Percentiles rank a stretch among this genome's conserved stretches.
phyloP scores from a whole-genome alignment of 768 basidiomycete species.

The Cyclocybe cylindracea region DNA sequence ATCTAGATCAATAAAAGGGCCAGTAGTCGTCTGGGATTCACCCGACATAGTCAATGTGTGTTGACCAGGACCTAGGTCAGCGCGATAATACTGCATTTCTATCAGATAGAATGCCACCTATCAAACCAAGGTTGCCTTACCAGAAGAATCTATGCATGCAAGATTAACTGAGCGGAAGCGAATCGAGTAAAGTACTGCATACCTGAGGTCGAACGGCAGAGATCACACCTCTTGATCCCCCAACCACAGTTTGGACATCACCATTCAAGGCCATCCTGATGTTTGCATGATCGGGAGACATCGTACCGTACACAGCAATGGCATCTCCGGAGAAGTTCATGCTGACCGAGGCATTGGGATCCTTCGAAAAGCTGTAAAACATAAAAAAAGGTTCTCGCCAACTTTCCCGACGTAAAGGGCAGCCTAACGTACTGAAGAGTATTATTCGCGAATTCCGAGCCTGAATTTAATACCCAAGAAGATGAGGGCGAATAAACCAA shows the following conservation, averaged over 20 bases:
- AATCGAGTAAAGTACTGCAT: neutral
- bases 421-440: conserved; percentile 43
- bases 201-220: conserved; percentile 22
- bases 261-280: conserved; percentile 49
- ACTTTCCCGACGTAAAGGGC: neutral
- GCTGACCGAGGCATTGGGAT: conserved; percentile 39
- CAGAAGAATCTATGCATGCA: conserved; percentile 29
- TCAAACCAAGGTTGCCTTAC: conserved; percentile 18
- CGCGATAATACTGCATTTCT: conserved; percentile 39
- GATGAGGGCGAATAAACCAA: conserved; percentile 40
- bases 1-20: conserved; percentile 47
- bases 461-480: conserved; percentile 34
- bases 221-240: conserved; percentile 35
- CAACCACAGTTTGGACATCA: conserved; percentile 27
- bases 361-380: conserved; percentile 38
- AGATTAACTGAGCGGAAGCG: neutral
- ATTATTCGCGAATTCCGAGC: conserved; percentile 30
- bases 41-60: conserved; percentile 42
- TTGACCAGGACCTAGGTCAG: conserved; percentile 34
- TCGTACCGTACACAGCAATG: conserved; percentile 55
- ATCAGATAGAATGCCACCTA: neutral
- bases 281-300: conserved; percentile 51
- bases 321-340: conserved; percentile 50
- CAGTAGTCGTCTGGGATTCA: conserved; percentile 27
- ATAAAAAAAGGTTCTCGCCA: neutral